Evolutionary conservation across 306 rosid species (phyloP).

Genomic region (Fragaria iinumae): DNA sequence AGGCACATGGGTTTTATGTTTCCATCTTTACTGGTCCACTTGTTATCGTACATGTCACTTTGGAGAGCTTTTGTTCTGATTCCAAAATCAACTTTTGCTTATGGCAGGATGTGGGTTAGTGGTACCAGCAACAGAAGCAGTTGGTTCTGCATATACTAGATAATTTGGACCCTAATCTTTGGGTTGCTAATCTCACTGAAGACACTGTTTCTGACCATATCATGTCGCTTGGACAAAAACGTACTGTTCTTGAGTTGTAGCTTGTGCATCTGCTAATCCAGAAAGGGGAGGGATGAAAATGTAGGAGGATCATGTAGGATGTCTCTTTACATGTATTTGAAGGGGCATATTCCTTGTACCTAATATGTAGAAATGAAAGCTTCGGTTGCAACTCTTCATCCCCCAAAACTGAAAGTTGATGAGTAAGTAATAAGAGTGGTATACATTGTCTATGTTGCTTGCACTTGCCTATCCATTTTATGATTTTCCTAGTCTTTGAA

Average conservation of each 20-base stretch:
- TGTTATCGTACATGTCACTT: not conserved
- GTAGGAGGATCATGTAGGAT: conserved; percentile 20
- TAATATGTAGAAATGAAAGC: conserved; percentile 9
- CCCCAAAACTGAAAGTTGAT: conserved; percentile 1
- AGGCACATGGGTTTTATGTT: not conserved
- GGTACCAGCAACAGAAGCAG: conserved; percentile 25
- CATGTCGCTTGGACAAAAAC: conserved; percentile 25
- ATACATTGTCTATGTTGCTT: not conserved
- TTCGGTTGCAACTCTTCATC: conserved; percentile 11
- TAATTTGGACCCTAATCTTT: conserved; percentile 23
- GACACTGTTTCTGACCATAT: conserved; percentile 31
- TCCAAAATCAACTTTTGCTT: conserved; percentile 19
- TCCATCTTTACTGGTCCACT: not conserved
- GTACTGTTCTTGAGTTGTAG: conserved; percentile 20
- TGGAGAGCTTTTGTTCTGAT: conserved; percentile 16
- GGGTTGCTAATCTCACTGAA: conserved; percentile 33
- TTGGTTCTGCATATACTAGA: conserved; percentile 22
- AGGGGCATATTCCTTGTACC: not conserved
- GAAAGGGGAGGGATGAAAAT: conserved; percentile 16
- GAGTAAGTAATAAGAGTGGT: not conserved
- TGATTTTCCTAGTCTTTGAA: not conserved
- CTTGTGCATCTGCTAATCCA: conserved; percentile 32
- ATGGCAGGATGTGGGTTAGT: conserved; percentile 30
- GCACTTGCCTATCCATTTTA: not conserved
- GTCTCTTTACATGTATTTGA: conserved; percentile 3